A percentile compares a stretch with the other conserved stretches of the same genome.
These are phyloP conservation scores for Salvia miltiorrhiza DNA, from an alignment of 257 asterid species.

Conservation along the genomic window DNA sequence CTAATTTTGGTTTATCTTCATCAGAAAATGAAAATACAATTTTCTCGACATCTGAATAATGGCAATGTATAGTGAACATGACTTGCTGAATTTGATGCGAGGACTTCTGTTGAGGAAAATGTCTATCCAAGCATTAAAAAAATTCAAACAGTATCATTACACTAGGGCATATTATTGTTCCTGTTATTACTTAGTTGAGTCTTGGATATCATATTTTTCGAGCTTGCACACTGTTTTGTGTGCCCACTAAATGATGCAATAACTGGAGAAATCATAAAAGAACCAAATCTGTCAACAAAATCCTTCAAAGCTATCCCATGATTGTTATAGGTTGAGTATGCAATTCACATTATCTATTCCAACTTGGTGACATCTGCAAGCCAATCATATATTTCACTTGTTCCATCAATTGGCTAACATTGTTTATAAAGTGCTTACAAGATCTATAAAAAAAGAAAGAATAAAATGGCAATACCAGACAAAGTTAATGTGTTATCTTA, in stretches of 20 bases:
- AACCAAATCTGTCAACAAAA: neutral
- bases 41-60: neutral
- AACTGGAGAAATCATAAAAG: neutral
- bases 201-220: conserved; percentile 1
- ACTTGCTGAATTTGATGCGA: neutral
- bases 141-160: neutral
- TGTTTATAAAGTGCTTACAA: neutral
- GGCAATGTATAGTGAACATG: neutral
- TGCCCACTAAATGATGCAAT: neutral
- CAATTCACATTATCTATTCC: neutral
- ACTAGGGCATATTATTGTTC: neutral
- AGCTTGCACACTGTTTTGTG: neutral
- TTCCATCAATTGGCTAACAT: neutral
- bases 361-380: neutral
- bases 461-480: neutral
- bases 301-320: neutral
- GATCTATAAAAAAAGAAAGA: too few relatives aligned
- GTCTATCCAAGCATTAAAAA: neutral
- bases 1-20: neutral
- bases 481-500: neutral
- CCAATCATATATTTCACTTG: neutral
- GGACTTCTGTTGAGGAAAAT: neutral
- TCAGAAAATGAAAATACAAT: neutral
- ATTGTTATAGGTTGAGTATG: neutral
- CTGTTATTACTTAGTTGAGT: neutral